Percentiles rank a stretch among this genome's conserved stretches.
These are phyloP conservation scores for Patellifolia procumbens DNA, from an alignment of 179 eudicot genomes.

Conservation along the genomic window DNA sequence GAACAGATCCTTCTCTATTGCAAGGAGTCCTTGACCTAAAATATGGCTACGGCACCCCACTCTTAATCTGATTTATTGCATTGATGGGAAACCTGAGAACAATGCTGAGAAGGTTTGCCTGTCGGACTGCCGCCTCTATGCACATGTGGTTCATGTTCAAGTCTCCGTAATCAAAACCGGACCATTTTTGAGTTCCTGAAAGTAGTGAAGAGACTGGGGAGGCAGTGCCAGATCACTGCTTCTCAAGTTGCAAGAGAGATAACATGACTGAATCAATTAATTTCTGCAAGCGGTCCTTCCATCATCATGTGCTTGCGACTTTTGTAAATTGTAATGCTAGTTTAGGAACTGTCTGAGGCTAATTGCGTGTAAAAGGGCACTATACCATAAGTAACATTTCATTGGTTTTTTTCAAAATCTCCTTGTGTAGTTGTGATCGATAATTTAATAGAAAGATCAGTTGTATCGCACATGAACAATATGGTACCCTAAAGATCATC, in stretches of 20 bases:
- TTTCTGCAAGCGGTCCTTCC: background rate
- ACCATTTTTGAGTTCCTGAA: background rate
- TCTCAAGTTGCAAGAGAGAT: background rate
- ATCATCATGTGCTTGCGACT: background rate
- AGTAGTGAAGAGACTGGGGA: background rate
- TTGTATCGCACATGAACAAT: too few species aligned
- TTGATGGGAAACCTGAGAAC: background rate
- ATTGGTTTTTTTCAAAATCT: background rate
- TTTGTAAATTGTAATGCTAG: constrained; percentile 3
- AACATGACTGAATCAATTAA: background rate
- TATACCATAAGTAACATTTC: background rate
- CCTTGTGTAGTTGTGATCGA: background rate
- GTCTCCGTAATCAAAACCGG: background rate
- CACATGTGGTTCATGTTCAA: background rate
- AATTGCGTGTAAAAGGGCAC: background rate
- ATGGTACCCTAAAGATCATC: too few species aligned
- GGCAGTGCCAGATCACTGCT: background rate
- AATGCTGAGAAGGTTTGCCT: constrained; percentile 1
- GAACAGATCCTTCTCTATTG: constrained; percentile 34
- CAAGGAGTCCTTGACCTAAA: constrained; percentile 19
- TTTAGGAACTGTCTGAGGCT: background rate
- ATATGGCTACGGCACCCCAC: background rate
- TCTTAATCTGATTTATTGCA: background rate
- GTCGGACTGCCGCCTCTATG: background rate
- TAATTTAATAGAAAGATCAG: too few species aligned